phyloP scores from a whole-genome alignment of 106 monocot genomes.

The Narthecium ossifragum region DNA sequence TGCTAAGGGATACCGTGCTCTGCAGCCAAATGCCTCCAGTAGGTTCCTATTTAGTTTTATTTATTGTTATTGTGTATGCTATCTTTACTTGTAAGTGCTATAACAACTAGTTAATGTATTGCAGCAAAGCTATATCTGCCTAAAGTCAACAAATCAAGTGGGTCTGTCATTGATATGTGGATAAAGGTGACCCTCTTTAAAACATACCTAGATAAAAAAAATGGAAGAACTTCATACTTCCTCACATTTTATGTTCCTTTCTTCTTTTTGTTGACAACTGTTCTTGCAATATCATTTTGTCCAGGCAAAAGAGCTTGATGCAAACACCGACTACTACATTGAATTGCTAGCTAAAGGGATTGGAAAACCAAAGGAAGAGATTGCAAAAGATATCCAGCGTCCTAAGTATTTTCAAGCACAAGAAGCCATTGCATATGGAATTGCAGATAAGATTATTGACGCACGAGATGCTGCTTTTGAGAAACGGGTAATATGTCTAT shows the following conservation, averaged over 20 bases:
- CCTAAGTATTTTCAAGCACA: conserved; percentile 76
- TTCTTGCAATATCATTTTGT: conserved; percentile 1
- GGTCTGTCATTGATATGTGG: conserved; percentile 95
- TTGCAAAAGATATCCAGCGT: conserved; percentile 66
- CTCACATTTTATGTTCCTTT: no score
- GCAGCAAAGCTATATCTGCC: conserved; percentile 92
- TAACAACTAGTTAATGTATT: neutral
- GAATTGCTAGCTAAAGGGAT: conserved; percentile 73
- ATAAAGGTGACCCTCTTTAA: conserved; percentile 46
- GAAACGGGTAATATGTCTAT: conserved; percentile 45
- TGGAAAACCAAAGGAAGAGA: conserved; percentile 87
- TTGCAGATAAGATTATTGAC: conserved; percentile 78
- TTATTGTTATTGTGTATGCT: neutral
- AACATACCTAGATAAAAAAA: neutral
- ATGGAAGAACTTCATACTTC: no score
- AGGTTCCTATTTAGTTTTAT: conserved; percentile 7
- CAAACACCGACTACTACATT: conserved; percentile 87
- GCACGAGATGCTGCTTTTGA: conserved; percentile 61
- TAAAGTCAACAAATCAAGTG: conserved; percentile 84
- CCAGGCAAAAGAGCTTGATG: conserved; percentile 90
- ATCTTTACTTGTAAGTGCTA: neutral
- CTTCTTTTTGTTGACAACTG: no score
- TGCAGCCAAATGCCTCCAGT: conserved; percentile 89
- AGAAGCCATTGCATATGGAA: conserved; percentile 91
- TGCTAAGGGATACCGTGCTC: conserved; percentile 75